Base-by-base conservation (phyloP, 441 rosid species). In the Adansonia rubrostipa region DNA sequence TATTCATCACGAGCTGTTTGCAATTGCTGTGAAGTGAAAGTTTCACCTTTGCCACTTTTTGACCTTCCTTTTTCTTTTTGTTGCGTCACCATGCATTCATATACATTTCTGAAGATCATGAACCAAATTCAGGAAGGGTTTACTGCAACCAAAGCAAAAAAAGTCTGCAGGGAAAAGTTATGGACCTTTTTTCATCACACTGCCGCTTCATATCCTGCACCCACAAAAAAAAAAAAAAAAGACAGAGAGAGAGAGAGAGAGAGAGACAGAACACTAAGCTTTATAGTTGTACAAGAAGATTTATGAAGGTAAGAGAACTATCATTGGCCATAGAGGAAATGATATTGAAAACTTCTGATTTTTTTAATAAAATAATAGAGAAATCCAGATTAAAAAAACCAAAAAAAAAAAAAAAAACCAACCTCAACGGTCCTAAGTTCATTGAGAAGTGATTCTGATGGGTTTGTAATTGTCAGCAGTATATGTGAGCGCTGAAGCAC, bases 401-500 rank as follows among this genome's bases (percentile, higher is more conserved):
- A 24, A 24, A 24, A 24, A 24, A 24, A 24, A 24, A 24, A 24
- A 24, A 24, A 24, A 24, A 44, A 72, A 83, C 96, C 77, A 80
- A 96, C 99, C 99, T 96, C 99, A 76, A 94, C 98, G 15, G 92
- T 91, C 75, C 98, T 93, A 17, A 96, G 98, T 74, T 96, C 98
- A 81, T 84, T 91, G 74, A 96, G 92, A 85, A 94, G 92, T 40
- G 97, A 93, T 80, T 96, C 99, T 6, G 98, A 89, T 15, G 99
- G 98, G 63, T 89, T 78, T 66, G 98, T 94, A 81, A 96, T 92
- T 17, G 99, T 96, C 80, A 84, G 71, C 77, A 89, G 73, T 84
- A 96, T 80, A 87, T 94, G 90, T 71, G 92, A 85, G 15, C 99
- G 96, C 99, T 96, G 94, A 77, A 83, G 76, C 82, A 84, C 13